These are phyloP conservation scores for Neurospora sp. DNA, from an alignment of 495 filamentous ascomycete genomes.

Conservation along the genomic window DNA sequence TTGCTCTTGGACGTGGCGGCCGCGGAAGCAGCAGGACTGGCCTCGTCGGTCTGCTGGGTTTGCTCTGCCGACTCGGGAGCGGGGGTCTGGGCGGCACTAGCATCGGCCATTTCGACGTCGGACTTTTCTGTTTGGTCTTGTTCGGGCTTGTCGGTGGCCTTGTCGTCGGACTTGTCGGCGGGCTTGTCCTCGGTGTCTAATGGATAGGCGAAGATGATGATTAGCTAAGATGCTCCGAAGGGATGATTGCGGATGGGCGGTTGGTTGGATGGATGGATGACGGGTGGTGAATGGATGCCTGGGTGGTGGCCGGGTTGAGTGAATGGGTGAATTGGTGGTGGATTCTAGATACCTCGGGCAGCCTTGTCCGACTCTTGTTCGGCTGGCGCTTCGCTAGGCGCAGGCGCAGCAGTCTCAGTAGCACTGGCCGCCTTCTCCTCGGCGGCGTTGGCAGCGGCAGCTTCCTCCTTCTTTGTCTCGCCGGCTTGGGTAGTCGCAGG, in stretches of 20 bases:
- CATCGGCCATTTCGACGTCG: conserved; percentile 31
- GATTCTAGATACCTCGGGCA: conserved; percentile 10
- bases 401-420: conserved; percentile 7
- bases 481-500: conserved; percentile 7
- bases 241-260: background rate
- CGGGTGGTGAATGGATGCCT: background rate
- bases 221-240: conserved; percentile 9
- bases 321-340: background rate
- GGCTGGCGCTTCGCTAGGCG: conserved; percentile 4
- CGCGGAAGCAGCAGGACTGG: conserved; percentile 13
- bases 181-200: background rate
- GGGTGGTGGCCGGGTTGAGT: background rate
- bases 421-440: conserved; percentile 2
- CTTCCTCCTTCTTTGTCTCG: conserved; percentile 9
- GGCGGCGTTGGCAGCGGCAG: conserved; percentile 1
- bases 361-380: conserved; percentile 11
- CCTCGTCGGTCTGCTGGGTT: conserved; percentile 15
- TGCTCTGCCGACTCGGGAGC: conserved; percentile 17
- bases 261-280: background rate
- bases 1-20: conserved; percentile 30
- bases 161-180: conserved; percentile 11
- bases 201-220: background rate
- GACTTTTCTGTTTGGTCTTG: conserved; percentile 10
- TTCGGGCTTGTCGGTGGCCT: conserved; percentile 15
- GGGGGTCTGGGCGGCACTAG: conserved; percentile 15